Evolutionary conservation across 805 yeast species (phyloP), one percentile per base, ranked within the genome.

Genomic region (Candida pseudoglaebosa): DNA sequence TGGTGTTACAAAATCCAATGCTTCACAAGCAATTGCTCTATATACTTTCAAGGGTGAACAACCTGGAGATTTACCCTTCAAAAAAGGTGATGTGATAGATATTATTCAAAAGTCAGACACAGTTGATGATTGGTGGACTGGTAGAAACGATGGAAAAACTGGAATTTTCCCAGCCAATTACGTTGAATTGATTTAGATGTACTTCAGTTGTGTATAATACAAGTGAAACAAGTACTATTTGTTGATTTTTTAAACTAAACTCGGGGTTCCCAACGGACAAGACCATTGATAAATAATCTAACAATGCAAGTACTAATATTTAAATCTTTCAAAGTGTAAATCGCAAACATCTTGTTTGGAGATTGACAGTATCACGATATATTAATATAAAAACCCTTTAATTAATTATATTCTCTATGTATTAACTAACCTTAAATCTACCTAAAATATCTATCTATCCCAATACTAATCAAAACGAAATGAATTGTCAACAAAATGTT

Each of bases 91-190:
- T 60, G 84, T 86, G 12, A 86, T 93, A 49, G 82, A 87, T 31
- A 84, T 93, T 48, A 67, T 86, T 40, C 87, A 89, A 61, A 87
- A 85, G 61, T 80, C 93, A 7, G 90, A 84, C 6, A 83, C 96
- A 10, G 78, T 80, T 36, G 95, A 93, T 59, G 98, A 93, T 59
- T 93, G 99, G 99, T 93, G 99, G 99, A 88, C 96, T 0, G 99
- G 99, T 19, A 80, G 84, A 57, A 68, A 80, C 39, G 85, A 84
- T 49, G 91, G 95, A 9, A 65, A 65, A 44, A 87, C 86, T 52
- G 99, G 99, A 31, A 90, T 90, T 16, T 91, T 91, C 75, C 99
- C 99, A 7, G 99, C 99, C 2, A 91, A 91, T 59, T 91, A 91
- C 56, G 97, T 91, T 31, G 95, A 90, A 57, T 62, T 90, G 52